Conservation (phyloP, 345 rosid genomes). For the Erysimum cheiranthoides region DNA sequence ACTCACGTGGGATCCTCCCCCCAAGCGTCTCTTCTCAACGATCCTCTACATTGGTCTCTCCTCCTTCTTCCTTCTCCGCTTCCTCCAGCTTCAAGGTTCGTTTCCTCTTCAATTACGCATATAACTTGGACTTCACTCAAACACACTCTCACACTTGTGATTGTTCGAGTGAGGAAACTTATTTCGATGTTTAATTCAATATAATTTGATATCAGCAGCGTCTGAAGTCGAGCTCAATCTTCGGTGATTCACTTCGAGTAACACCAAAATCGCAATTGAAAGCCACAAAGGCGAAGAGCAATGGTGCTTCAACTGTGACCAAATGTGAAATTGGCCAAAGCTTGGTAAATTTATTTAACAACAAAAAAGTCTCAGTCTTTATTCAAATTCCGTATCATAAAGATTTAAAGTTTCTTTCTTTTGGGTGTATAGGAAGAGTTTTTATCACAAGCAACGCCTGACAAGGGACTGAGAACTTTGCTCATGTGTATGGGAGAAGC, state of each 20-base stretch:
- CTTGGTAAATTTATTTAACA: slow-evolving; percentile 56
- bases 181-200: not conserved
- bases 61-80: slow-evolving; percentile 59
- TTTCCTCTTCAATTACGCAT: slow-evolving; percentile 5
- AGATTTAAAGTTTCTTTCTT: slow-evolving; percentile 16
- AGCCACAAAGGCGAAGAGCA: slow-evolving; percentile 61
- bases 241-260: slow-evolving; percentile 73
- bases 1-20: slow-evolving; percentile 65
- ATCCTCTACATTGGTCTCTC: slow-evolving; percentile 63
- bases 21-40: slow-evolving; percentile 78
- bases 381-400: not conserved
- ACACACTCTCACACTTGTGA: slow-evolving; percentile 16
- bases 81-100: slow-evolving; percentile 74
- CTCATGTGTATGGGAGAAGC: slow-evolving; percentile 97
- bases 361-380: slow-evolving; percentile 28
- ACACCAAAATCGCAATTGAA: slow-evolving; percentile 60
- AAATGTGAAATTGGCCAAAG: slow-evolving; percentile 93
- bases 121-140: not conserved
- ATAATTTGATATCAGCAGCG: slow-evolving; percentile 40
- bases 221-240: slow-evolving; percentile 58
- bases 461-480: slow-evolving; percentile 77
- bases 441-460: slow-evolving; percentile 76
- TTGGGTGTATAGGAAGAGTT: slow-evolving; percentile 77
- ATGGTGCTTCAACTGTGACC: slow-evolving; percentile 59
- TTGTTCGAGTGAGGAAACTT: slow-evolving; percentile 3